phyloP scores from a whole-genome alignment of 768 basidiomycete genomes.

The Tricholoma sp. region DNA sequence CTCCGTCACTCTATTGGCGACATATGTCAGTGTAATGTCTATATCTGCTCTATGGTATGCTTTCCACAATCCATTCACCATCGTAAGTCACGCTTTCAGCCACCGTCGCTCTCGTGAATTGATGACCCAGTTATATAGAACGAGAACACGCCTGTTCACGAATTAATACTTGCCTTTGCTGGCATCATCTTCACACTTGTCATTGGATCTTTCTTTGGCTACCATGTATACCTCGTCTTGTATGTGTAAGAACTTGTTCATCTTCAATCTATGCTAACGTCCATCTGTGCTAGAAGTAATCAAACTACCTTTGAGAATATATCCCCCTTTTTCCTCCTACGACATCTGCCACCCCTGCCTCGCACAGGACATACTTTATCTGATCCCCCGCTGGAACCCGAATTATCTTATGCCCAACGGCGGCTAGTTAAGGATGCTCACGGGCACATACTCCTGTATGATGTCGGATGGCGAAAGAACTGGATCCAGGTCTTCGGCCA shows the following conservation, averaged over 20 bases:
- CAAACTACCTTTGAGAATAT: constrained; percentile 82
- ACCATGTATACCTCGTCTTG: constrained; percentile 75
- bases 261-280: not conserved
- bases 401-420: constrained; percentile 62
- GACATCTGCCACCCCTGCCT: constrained; percentile 62
- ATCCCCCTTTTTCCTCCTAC: constrained; percentile 69
- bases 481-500: constrained; percentile 66
- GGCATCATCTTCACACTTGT: constrained; percentile 58
- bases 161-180: constrained; percentile 55
- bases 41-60: constrained; percentile 55
- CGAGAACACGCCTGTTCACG: constrained; percentile 63
- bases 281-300: constrained; percentile 54
- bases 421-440: constrained; percentile 62
- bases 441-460: constrained; percentile 55
- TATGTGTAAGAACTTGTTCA: constrained; percentile 39
- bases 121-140: constrained; percentile 40
- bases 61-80: constrained; percentile 53
- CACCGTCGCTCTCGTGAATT: not conserved
- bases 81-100: constrained; percentile 40
- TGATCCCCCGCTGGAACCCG: constrained; percentile 67
- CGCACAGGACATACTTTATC: constrained; percentile 47
- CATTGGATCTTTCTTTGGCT: constrained; percentile 70
- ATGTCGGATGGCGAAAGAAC: constrained; percentile 70
- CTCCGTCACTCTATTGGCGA: constrained; percentile 55
- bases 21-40: constrained; percentile 54